These are phyloP conservation scores for Colletotrichum lupini DNA, from an alignment of 2,329 filamentous ascomycete genomes.

Conservation along the genomic window DNA sequence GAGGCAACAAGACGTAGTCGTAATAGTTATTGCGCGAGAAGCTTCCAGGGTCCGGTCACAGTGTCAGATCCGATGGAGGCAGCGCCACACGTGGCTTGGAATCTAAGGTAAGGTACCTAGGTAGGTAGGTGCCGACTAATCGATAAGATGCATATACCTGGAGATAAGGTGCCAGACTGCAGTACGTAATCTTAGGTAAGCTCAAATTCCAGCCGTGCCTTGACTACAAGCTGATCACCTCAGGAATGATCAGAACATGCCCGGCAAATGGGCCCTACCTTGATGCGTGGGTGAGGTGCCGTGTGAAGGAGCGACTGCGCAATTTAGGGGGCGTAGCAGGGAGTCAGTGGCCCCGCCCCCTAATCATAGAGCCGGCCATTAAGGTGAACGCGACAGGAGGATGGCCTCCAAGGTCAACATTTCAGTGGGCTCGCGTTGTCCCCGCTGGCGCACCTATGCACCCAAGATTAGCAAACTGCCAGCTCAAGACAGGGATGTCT, in stretches of 20 bases:
- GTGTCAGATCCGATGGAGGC: conserved; percentile 8
- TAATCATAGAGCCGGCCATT: conserved; percentile 25
- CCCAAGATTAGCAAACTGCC: conserved; percentile 34
- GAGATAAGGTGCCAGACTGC: too few relatives aligned
- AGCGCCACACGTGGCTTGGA: conserved; percentile 28
- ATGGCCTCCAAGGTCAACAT: conserved; percentile 12
- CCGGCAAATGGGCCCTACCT: not conserved
- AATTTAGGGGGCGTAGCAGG: conserved; percentile 21
- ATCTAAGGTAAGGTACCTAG: not conserved
- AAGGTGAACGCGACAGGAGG: conserved; percentile 19
- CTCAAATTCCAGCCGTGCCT: not conserved
- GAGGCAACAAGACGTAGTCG: conserved; percentile 31
- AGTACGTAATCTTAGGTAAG: not conserved
- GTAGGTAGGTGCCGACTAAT: too few relatives aligned
- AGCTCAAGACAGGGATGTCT: conserved; percentile 29
- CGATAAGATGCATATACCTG: too few relatives aligned
- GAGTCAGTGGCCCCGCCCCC: conserved; percentile 18
- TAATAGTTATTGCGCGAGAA: conserved; percentile 27
- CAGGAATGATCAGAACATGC: not conserved
- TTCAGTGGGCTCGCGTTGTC: conserved; percentile 25
- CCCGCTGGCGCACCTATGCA: conserved; percentile 27
- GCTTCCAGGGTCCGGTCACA: conserved; percentile 19
- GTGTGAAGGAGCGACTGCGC: conserved; percentile 5
- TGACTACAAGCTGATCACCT: not conserved
- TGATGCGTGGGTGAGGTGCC: too few relatives aligned